Base-by-base conservation (phyloP, 352 stramenopile species). In the Globisporangium emineosum region DNA sequence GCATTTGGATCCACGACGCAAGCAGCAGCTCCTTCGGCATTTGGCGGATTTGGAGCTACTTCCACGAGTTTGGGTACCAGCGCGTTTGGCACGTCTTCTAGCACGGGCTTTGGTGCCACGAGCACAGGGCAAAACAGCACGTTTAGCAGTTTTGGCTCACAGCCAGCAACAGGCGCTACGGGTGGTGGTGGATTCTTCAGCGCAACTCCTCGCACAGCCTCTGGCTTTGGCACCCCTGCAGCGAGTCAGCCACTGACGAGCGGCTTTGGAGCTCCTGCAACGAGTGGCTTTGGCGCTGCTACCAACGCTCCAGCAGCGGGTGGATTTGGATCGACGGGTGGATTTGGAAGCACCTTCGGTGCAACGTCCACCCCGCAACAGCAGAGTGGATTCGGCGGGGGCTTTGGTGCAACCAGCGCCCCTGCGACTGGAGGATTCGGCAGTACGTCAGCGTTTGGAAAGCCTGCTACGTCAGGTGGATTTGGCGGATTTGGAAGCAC, bases 281-380 rank as follows among this genome's bases (percentile, higher is more conserved):
- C 37, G 37, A 1, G 67, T 15, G 71, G 61, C 37, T 90, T 88
- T 62, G 75, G 73, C 50, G 59, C 74, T 1, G 60, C 75, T 3
- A 52, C 62, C 52, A 30, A 21, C 12, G 33, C 70, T 15, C 64
- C 72, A 21, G 72, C 75, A 30, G 63, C 66, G 57, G 77, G 37
- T 21, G 37, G 69, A 25, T 88, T 88, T 49, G 78, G 80, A 21
- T 64, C 68, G 5, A 65, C 57, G 19, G 53, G 61, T 40, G 76
- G 70, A n/a, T 91, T 91, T 76, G 77, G 80, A 19, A 68, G 58
- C 33, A 72, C 68, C 5, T 91, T 91, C 73, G 79, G 83, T n/a
- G 65, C 68, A 17, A 53, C 78, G 43, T 62, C 71, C 55, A 67
- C 70, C 50, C 52, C 78, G 19, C 69, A 77, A 15, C 69, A 67